Evolutionary conservation across 805 yeast species (phyloP).

Genomic region (Yueomyces sinensis): DNA sequence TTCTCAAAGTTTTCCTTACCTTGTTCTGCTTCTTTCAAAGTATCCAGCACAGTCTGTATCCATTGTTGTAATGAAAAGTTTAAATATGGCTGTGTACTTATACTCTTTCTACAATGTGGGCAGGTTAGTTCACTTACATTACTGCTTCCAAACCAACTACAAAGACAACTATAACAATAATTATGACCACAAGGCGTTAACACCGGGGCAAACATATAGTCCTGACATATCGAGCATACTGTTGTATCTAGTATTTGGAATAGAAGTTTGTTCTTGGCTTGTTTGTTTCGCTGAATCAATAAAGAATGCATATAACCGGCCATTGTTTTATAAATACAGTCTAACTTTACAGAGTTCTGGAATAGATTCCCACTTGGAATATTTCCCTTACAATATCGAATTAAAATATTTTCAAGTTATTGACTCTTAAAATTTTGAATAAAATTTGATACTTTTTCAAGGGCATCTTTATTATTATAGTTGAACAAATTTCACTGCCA

Average conservation of each 20-base stretch:
- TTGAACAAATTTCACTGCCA: no score
- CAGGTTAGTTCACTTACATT: constrained; percentile 37
- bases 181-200: constrained; percentile 59
- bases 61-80: constrained; percentile 41
- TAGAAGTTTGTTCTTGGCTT: constrained; percentile 6
- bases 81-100: constrained; percentile 37
- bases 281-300: constrained; percentile 4
- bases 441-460: no score
- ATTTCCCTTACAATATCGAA: no score
- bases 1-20: constrained; percentile 1
- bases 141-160: constrained; percentile 40
- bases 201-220: constrained; percentile 53
- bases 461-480: no score
- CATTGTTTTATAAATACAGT: no score
- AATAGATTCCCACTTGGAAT: no score
- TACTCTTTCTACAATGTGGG: constrained; percentile 48
- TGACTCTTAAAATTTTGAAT: no score
- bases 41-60: constrained; percentile 28
- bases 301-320: constrained; percentile 2
- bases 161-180: constrained; percentile 55
- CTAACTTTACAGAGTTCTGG: no score
- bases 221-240: constrained; percentile 55
- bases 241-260: constrained; percentile 17
- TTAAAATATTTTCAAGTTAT: no score
- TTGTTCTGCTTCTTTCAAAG: constrained; percentile 15